These are phyloP conservation scores for Citrullus colocynthis DNA, from an alignment of 306 rosid genomes.

Conservation along the genomic window DNA sequence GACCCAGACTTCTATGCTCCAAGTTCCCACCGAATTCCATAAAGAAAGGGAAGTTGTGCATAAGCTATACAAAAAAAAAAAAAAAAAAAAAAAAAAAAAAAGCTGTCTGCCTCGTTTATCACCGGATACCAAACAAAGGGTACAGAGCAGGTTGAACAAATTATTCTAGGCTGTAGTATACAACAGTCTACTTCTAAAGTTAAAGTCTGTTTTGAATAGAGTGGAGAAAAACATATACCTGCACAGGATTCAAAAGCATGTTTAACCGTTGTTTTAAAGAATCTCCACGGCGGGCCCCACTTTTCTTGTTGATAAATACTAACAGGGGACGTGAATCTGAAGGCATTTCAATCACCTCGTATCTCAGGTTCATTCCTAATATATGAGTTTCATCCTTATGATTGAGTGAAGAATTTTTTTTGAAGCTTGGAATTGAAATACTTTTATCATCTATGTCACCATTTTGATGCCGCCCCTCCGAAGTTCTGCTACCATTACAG, in stretches of 20 bases:
- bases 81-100: too few species aligned
- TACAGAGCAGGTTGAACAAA: not conserved
- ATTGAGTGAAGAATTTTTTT: slow-evolving; percentile 37
- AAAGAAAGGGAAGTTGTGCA: not conserved
- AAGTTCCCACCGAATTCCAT: not conserved
- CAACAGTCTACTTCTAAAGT: not conserved
- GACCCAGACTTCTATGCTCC: not conserved
- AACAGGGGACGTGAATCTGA: slow-evolving; percentile 86
- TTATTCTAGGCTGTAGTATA: not conserved
- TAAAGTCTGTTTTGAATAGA: not conserved
- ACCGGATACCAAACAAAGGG: not conserved
- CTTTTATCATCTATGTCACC: slow-evolving; percentile 34
- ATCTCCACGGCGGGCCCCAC: slow-evolving; percentile 99
- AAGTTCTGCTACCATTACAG: slow-evolving; percentile 27
- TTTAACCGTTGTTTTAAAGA: slow-evolving; percentile 71
- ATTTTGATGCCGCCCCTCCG: slow-evolving; percentile 49
- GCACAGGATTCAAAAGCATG: slow-evolving; percentile 78
- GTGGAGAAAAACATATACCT: slow-evolving; percentile 46
- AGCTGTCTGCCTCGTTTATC: not conserved
- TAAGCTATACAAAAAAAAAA: not conserved
- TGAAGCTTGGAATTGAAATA: slow-evolving; percentile 43
- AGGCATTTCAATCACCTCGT: slow-evolving; percentile 71
- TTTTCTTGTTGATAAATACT: slow-evolving; percentile 94
- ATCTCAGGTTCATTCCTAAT: slow-evolving; percentile 46
- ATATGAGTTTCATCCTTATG: slow-evolving; percentile 56